Evolutionary conservation across 768 basidiomycete species (phyloP).

Genomic region (Lactarius akahatsu): DNA sequence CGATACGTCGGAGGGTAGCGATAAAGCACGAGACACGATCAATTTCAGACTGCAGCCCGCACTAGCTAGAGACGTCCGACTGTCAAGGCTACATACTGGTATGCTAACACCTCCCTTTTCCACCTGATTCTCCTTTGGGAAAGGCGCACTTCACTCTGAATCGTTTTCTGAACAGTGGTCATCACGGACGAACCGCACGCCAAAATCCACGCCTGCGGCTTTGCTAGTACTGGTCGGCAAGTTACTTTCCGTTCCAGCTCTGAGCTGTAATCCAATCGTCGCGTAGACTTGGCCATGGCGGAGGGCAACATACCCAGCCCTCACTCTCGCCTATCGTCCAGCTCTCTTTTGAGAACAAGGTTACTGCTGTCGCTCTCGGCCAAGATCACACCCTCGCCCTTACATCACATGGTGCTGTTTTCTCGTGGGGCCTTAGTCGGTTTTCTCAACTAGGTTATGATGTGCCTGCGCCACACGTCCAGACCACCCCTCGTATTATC

Average conservation of each 20-base stretch:
- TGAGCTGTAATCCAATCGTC: neutral
- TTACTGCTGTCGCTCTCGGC: slow-evolving; percentile 75
- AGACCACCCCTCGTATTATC: slow-evolving; percentile 73
- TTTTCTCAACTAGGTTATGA: slow-evolving; percentile 88
- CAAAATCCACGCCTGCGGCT: slow-evolving; percentile 86
- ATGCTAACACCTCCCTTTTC: slow-evolving; percentile 23
- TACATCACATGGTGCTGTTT: slow-evolving; percentile 76
- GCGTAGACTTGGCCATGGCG: slow-evolving; percentile 58
- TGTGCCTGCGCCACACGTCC: slow-evolving; percentile 63
- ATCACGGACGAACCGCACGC: slow-evolving; percentile 71
- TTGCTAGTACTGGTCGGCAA: slow-evolving; percentile 82
- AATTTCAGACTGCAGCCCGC: slow-evolving; percentile 60
- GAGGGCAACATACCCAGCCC: slow-evolving; percentile 74
- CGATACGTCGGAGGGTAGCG: slow-evolving; percentile 16
- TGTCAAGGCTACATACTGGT: slow-evolving; percentile 93
- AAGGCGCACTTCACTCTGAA: neutral
- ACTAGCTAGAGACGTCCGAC: slow-evolving; percentile 62
- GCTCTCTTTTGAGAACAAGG: slow-evolving; percentile 46
- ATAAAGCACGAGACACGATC: slow-evolving; percentile 33
- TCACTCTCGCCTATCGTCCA: slow-evolving; percentile 59
- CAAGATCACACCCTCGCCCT: slow-evolving; percentile 94
- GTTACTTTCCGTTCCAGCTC: slow-evolving; percentile 29
- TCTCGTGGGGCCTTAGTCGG: slow-evolving; percentile 89
- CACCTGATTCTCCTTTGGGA: neutral
- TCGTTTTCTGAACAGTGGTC: slow-evolving; percentile 38